These are phyloP conservation scores for Penicillium silybi DNA, from an alignment of 495 filamentous ascomycete genomes.

Conservation along the genomic window DNA sequence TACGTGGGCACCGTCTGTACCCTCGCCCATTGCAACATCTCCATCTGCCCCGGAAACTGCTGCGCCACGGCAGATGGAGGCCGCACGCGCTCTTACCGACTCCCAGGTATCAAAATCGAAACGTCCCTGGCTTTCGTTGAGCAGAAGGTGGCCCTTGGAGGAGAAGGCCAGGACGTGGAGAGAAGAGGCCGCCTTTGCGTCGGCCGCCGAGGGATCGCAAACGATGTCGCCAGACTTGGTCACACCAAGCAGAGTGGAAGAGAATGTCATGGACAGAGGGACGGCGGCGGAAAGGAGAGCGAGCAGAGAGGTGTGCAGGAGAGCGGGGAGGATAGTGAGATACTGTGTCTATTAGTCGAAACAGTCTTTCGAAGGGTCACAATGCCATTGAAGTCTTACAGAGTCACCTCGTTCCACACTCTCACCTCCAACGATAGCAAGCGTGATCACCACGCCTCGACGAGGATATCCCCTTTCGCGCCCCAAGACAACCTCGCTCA, in stretches of 20 bases:
- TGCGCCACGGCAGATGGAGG: conserved; percentile 56
- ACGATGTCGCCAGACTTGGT: conserved; percentile 47
- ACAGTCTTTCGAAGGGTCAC: background rate
- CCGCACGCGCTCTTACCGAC: conserved; percentile 58
- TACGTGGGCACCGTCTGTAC: conserved; percentile 38
- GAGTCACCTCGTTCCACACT: conserved; percentile 63
- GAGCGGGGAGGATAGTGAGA: conserved; percentile 66
- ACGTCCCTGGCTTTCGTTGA: conserved; percentile 76
- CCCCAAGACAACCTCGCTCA: conserved; percentile 31
- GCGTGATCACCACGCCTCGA: conserved; percentile 41
- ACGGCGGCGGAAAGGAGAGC: conserved; percentile 74
- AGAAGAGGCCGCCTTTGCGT: conserved; percentile 57
- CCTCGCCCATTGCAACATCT: conserved; percentile 41
- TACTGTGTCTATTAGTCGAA: conserved; percentile 45
- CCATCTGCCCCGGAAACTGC: conserved; percentile 35
- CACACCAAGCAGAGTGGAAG: conserved; percentile 60
- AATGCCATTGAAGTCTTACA: conserved; percentile 46
- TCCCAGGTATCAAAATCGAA: conserved; percentile 81
- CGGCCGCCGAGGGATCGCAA: conserved; percentile 51
- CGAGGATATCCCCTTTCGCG: conserved; percentile 35
- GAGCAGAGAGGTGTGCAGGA: conserved; percentile 68
- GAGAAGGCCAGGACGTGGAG: conserved; percentile 77
- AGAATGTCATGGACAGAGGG: conserved; percentile 67
- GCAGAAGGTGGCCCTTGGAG: conserved; percentile 65
- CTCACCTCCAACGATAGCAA: conserved; percentile 46